phyloP scores from a whole-genome alignment of 2,329 filamentous ascomycete genomes.

The Periconia sp. region DNA sequence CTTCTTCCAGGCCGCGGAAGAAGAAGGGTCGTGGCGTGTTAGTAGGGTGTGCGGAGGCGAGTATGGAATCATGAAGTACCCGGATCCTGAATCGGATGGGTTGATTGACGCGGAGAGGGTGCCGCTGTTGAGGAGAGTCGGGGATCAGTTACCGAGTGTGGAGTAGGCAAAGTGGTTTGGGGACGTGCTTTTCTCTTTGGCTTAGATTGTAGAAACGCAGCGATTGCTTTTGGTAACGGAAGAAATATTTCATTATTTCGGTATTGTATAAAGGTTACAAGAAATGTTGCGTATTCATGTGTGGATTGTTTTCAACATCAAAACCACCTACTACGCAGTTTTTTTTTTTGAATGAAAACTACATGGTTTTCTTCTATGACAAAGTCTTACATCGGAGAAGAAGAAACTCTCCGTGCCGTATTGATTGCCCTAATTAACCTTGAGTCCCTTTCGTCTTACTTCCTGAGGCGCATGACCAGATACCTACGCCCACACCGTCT shows the following conservation, averaged over 20 bases:
- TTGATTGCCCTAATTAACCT: too few relatives aligned
- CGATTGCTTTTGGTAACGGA: neutral
- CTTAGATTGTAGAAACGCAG: neutral
- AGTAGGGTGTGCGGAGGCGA: conserved; percentile 55
- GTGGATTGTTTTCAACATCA: neutral
- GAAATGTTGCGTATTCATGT: neutral
- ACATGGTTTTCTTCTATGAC: too few relatives aligned
- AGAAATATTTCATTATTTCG: neutral
- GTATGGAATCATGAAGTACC: conserved; percentile 50
- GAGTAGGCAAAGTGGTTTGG: conserved; percentile 9
- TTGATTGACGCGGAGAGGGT: conserved; percentile 47
- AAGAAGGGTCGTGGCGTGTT: conserved; percentile 58
- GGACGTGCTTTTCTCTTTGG: neutral
- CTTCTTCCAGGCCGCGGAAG: conserved; percentile 58
- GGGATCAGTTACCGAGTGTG: conserved; percentile 45
- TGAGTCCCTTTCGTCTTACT: too few relatives aligned
- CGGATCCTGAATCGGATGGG: conserved; percentile 32
- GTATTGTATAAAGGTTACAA: neutral
- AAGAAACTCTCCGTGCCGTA: too few relatives aligned
- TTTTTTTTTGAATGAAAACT: too few relatives aligned
- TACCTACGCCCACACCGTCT: too few relatives aligned
- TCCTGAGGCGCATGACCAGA: too few relatives aligned
- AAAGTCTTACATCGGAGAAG: too few relatives aligned
- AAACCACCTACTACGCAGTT: too few relatives aligned
- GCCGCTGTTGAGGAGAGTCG: conserved; percentile 48